phyloP scores from a whole-genome alignment of 73 alveolate genomes.

The Urostyla sp. region DNA sequence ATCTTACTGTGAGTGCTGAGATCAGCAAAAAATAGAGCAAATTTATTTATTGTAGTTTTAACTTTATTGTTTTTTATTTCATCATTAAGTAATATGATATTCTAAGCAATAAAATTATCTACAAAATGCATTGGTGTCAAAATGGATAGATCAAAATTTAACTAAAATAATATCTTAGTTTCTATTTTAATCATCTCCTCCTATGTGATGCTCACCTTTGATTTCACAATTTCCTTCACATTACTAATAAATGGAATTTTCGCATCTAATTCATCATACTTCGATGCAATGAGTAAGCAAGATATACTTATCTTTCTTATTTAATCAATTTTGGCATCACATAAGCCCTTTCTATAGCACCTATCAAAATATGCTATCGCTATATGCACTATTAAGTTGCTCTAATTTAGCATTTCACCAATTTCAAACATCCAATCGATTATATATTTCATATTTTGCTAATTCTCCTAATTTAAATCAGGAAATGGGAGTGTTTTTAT shows the following conservation, averaged over 20 bases:
- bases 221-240: slow-evolving; percentile 11
- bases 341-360: slow-evolving; percentile 3
- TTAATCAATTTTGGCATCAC: not conserved
- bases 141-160: slow-evolving; percentile 39
- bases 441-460: slow-evolving; percentile 28
- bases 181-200: slow-evolving; percentile 31
- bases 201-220: slow-evolving; percentile 10
- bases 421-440: slow-evolving; percentile 67
- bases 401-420: slow-evolving; percentile 52
- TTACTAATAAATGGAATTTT: slow-evolving; percentile 59
- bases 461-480: too few species aligned
- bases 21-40: slow-evolving; percentile 57
- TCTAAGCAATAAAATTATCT: not conserved
- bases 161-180: not conserved
- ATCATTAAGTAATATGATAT: not conserved
- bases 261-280: slow-evolving; percentile 68
- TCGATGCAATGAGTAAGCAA: slow-evolving; percentile 45
- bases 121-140: slow-evolving; percentile 57
- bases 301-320: slow-evolving; percentile 6
- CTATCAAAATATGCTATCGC: slow-evolving; percentile 64
- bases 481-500: too few species aligned
- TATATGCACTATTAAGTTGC: slow-evolving; percentile 60
- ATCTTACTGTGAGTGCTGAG: slow-evolving; percentile 32
- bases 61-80: not conserved
- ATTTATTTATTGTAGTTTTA: not conserved